phyloP scores from a whole-genome alignment of 371 early-diverging fungal genomes.

The Coemansia sp. region DNA sequence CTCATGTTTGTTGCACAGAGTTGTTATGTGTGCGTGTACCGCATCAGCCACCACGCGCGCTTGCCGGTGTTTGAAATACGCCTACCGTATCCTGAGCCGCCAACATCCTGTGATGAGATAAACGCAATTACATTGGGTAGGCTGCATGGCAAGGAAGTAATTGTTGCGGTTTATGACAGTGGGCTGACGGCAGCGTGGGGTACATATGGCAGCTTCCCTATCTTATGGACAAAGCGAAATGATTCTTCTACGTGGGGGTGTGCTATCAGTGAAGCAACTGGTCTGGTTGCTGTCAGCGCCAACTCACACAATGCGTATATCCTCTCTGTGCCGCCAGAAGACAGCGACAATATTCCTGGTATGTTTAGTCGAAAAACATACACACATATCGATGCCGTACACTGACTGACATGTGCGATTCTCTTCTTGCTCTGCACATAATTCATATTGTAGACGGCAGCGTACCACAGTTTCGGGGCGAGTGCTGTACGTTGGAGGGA shows the following conservation, averaged over 20 bases:
- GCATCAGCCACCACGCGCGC: slow-evolving; percentile 25
- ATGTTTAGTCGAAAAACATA: neutral
- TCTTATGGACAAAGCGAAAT: slow-evolving; percentile 23
- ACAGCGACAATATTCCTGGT: neutral
- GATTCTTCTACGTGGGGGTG: slow-evolving; percentile 47
- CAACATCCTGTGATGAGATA: slow-evolving; percentile 20
- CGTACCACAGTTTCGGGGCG: slow-evolving; percentile 6
- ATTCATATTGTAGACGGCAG: neutral
- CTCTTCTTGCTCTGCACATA: too few species aligned
- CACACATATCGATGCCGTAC: neutral
- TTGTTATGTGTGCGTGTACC: slow-evolving; percentile 11
- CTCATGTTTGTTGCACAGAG: slow-evolving; percentile 22
- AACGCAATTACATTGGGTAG: slow-evolving; percentile 32
- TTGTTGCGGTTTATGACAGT: slow-evolving; percentile 37
- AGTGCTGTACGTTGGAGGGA: slow-evolving; percentile 5
- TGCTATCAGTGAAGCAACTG: slow-evolving; percentile 9
- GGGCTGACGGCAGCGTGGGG: slow-evolving; percentile 30
- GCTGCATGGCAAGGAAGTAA: slow-evolving; percentile 5
- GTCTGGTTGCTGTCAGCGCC: slow-evolving; percentile 30
- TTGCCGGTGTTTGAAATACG: slow-evolving; percentile 7
- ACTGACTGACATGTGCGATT: too few species aligned
- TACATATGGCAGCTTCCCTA: slow-evolving; percentile 1
- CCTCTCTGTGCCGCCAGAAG: neutral
- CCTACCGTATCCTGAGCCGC: slow-evolving; percentile 7
- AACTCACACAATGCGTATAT: slow-evolving; percentile 29